phyloP scores from a whole-genome alignment of 768 basidiomycete genomes.

The Cyclocybe cylindracea region DNA sequence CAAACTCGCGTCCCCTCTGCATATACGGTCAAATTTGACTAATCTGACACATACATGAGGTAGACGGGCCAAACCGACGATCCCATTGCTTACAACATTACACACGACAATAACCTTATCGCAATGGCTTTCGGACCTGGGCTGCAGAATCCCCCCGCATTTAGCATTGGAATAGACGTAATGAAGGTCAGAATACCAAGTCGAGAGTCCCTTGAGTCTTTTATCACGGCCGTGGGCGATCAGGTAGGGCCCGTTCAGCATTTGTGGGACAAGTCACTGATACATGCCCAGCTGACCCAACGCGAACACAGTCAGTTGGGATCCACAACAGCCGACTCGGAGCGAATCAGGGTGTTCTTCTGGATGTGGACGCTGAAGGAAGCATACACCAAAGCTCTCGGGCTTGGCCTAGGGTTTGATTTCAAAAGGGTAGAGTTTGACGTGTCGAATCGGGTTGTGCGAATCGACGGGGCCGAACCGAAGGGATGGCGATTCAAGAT shows the following conservation, averaged over 20 bases:
- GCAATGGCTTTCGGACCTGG: conserved; percentile 64
- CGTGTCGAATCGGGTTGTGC: conserved; percentile 47
- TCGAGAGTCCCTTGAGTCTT: conserved; percentile 55
- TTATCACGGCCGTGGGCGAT: conserved; percentile 64
- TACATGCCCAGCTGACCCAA: conserved; percentile 38
- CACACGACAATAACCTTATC: conserved; percentile 76
- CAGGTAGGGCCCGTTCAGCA: conserved; percentile 46
- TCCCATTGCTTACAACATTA: conserved; percentile 77
- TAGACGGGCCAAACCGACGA: conserved; percentile 49
- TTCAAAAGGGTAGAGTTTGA: conserved; percentile 77
- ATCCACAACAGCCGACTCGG: conserved; percentile 42
- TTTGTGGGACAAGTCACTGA: conserved; percentile 1
- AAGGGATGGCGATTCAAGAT: conserved; percentile 70
- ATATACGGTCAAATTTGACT: too few relatives aligned
- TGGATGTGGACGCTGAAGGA: conserved; percentile 92
- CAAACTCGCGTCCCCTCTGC: background rate
- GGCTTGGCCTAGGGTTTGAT: conserved; percentile 81
- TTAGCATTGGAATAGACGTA: conserved; percentile 74
- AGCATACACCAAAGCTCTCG: conserved; percentile 88
- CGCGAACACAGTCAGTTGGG: conserved; percentile 41
- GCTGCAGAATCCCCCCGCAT: conserved; percentile 46
- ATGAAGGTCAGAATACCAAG: conserved; percentile 75
- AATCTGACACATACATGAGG: background rate
- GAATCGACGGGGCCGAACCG: conserved; percentile 58
- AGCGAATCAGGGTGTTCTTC: conserved; percentile 66